Evolutionary conservation across 2,329 filamentous ascomycete genomes (phyloP).

Genomic region (Fusarium decemcellulare): DNA sequence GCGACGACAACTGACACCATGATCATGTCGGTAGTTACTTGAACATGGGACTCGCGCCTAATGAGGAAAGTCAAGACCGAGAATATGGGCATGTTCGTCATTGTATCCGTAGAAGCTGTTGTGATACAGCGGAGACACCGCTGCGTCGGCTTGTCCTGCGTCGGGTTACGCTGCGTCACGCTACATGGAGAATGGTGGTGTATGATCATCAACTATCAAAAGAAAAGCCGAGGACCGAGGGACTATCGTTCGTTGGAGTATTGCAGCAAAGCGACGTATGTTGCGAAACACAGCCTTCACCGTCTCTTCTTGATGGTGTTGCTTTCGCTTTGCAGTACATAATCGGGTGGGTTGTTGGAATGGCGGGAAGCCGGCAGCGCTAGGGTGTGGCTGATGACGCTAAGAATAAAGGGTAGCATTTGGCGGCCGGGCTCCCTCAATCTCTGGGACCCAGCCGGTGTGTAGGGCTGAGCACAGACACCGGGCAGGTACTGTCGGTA

Average conservation of each 20-base stretch:
- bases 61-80: conserved; percentile 5
- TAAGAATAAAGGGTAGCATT: conserved; percentile 45
- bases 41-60: conserved; percentile 2
- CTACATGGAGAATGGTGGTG: background rate
- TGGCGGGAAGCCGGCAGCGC: conserved; percentile 45
- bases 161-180: background rate
- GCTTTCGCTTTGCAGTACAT: conserved; percentile 4
- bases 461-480: conserved; percentile 49
- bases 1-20: conserved; percentile 24
- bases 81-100: background rate
- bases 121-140: conserved; percentile 10
- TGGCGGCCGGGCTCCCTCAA: conserved; percentile 25
- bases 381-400: conserved; percentile 48
- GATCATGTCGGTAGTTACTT: conserved; percentile 34
- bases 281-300: conserved; percentile 38
- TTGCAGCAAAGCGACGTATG: background rate
- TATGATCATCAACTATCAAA: background rate
- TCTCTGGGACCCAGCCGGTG: conserved; percentile 36
- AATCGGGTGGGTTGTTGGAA: conserved; percentile 35
- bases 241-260: background rate
- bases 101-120: background rate
- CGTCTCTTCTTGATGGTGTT: conserved; percentile 33
- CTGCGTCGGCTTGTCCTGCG: background rate
- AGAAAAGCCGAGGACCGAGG: background rate
- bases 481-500: conserved; percentile 28